phyloP scores from a whole-genome alignment of 257 asterid genomes.

The Nicotiana sylvestris region DNA sequence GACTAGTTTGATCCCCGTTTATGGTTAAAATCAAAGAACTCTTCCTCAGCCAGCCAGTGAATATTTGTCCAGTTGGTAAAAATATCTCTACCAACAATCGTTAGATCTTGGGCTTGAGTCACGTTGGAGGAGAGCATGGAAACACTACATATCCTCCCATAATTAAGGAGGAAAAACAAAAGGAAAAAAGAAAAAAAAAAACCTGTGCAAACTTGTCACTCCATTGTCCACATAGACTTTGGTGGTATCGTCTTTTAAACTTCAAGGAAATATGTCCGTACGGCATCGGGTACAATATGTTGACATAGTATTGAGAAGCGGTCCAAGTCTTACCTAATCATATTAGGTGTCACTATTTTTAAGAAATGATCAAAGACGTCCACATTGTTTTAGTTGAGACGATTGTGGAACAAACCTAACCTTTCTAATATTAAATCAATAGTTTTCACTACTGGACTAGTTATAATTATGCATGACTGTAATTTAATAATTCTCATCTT shows the following conservation, averaged over 20 bases:
- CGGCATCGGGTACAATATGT: constrained; percentile 7
- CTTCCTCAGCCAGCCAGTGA: not conserved
- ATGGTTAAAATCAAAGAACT: not conserved
- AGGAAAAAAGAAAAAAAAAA: too few species aligned
- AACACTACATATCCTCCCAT: too few species aligned
- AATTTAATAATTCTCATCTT: not conserved
- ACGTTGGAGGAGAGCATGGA: accelerated
- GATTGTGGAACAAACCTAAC: not conserved
- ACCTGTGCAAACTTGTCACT: not conserved
- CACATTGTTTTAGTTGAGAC: constrained; percentile 27
- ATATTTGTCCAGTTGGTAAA: too few species aligned
- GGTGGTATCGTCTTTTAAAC: not conserved
- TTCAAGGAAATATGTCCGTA: not conserved
- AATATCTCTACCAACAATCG: accelerated
- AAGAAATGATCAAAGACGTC: constrained; percentile 7
- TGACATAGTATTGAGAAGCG: constrained; percentile 13
- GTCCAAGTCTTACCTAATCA: constrained; percentile 20
- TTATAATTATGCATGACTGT: not conserved
- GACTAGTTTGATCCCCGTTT: too few species aligned
- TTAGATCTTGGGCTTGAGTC: too few species aligned
- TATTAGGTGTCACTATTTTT: constrained; percentile 10
- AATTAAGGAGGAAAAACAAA: too few species aligned
- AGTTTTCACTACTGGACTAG: not conserved
- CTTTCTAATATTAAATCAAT: not conserved
- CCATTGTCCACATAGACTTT: not conserved